Percentiles rank a stretch among this genome's conserved stretches.
Evolutionary conservation across 345 rosid species (phyloP).

Genomic region (Adansonia digitata): DNA sequence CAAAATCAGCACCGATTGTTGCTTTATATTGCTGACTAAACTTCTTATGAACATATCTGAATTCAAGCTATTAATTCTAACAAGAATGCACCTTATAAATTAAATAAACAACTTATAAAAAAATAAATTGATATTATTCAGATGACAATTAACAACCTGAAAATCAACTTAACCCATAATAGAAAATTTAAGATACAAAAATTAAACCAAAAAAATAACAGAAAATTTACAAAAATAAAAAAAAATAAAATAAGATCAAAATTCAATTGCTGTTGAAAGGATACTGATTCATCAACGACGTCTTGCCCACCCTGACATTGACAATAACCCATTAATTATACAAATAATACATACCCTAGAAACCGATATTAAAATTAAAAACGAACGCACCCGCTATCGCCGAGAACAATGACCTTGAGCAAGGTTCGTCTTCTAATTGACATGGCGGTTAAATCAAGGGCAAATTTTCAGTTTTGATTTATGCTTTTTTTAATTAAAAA

Average conservation of each 20-base stretch:
- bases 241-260: neutral
- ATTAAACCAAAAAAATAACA: neutral
- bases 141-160: neutral
- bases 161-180: neutral
- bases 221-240: neutral
- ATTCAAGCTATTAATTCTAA: conserved; percentile 18
- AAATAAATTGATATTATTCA: neutral
- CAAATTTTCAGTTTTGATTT: neutral
- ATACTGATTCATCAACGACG: conserved; percentile 99
- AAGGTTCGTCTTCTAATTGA: conserved; percentile 77
- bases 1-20: conserved; percentile 97
- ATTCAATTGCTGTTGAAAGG: conserved; percentile 27
- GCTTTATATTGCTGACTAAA: conserved; percentile 97
- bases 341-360: conserved; percentile 12
- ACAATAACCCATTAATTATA: conserved; percentile 3
- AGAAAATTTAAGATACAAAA: conserved; percentile 7
- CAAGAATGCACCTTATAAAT: neutral
- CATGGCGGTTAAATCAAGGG: conserved; percentile 38
- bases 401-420: conserved; percentile 98
- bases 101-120: neutral
- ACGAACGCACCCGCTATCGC: conserved; percentile 82
- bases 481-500: too few species aligned
- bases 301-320: conserved; percentile 88
- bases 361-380: neutral
- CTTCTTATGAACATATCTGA: conserved; percentile 75